These are phyloP conservation scores for Vigna reflexopilosa DNA, from an alignment of 306 rosid genomes.

Conservation along the genomic window DNA sequence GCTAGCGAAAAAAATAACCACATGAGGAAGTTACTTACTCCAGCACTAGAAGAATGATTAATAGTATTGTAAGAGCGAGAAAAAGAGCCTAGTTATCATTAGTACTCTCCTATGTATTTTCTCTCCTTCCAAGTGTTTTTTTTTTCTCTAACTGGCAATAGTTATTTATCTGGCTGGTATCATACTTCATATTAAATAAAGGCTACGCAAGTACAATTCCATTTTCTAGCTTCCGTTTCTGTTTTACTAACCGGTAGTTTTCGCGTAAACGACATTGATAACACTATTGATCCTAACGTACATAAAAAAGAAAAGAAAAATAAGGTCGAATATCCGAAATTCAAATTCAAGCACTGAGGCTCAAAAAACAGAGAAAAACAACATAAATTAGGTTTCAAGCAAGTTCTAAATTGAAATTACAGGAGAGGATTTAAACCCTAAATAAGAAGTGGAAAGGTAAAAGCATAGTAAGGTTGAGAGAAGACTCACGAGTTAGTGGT, in stretches of 20 bases:
- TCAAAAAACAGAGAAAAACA: background rate
- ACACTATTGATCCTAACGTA: background rate
- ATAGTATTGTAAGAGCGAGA: background rate
- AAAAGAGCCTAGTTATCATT: background rate
- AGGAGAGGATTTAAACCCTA: conserved; percentile 33
- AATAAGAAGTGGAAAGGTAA: background rate
- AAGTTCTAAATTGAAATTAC: conserved; percentile 9
- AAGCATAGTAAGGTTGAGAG: conserved; percentile 32
- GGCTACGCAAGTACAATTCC: background rate
- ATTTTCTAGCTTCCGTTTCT: background rate
- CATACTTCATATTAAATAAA: background rate
- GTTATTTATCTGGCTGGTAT: background rate
- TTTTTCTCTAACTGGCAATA: background rate
- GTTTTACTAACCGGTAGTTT: background rate
- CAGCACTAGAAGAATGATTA: background rate
- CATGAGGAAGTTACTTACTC: background rate
- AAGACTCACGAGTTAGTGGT: conserved; percentile 42
- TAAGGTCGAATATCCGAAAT: background rate
- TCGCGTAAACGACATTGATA: conserved; percentile 17
- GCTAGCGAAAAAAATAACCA: background rate
- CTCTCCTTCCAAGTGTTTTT: background rate
- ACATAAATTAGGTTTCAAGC: background rate
- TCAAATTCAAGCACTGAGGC: conserved; percentile 10
- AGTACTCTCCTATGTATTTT: background rate
- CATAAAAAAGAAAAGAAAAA: background rate